Conservation (phyloP, 2,329 filamentous ascomycete species). For the Davidsoniella eucalypti region DNA sequence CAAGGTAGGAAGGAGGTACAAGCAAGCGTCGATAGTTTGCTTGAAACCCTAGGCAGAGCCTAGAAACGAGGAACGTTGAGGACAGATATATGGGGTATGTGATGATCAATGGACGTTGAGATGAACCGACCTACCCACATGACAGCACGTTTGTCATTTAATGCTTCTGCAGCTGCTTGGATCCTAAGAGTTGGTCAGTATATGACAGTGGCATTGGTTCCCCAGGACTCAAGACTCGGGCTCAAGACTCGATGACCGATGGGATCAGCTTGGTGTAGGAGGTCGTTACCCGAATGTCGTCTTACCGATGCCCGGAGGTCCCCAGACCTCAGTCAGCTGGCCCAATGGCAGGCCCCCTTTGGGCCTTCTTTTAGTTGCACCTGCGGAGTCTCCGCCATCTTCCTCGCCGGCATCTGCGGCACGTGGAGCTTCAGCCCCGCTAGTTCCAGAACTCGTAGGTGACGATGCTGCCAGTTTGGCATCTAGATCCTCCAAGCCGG, state of each 20-base stretch:
- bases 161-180: slow-evolving; percentile 48
- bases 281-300: slow-evolving; percentile 56
- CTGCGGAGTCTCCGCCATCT: neutral
- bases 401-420: neutral
- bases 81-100: neutral
- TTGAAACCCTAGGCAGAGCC: neutral
- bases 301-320: slow-evolving; percentile 73
- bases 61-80: neutral
- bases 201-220: neutral
- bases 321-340: slow-evolving; percentile 74
- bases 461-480: slow-evolving; percentile 20
- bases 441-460: neutral
- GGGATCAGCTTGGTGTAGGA: neutral
- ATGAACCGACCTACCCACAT: slow-evolving; percentile 63
- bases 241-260: too few relatives aligned
- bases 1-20: neutral
- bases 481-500: slow-evolving; percentile 39
- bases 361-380: neutral
- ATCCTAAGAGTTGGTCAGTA: slow-evolving; percentile 34
- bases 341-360: slow-evolving; percentile 52
- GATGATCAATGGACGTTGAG: slow-evolving; percentile 11
- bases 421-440: neutral
- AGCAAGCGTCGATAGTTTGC: neutral
- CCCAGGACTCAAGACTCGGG: neutral
- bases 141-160: slow-evolving; percentile 45